Conservation (phyloP, 192 early-diverging fungal species). For the Phlyctochytrium bullatum region DNA sequence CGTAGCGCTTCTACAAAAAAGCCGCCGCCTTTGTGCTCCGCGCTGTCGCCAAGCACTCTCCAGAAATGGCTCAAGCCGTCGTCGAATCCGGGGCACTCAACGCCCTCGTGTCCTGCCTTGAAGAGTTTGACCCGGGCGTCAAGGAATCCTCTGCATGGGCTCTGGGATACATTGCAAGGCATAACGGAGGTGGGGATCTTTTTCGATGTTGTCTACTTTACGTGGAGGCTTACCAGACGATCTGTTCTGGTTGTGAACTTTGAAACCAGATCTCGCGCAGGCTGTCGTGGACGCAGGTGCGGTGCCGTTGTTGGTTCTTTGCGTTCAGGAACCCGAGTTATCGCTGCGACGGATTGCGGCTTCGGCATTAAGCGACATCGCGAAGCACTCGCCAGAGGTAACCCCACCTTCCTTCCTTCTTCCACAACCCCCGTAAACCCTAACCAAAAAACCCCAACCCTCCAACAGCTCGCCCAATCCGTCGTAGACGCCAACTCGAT, state of each 20-base stretch:
- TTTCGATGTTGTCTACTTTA: too few relatives aligned
- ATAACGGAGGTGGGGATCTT: slow-evolving; percentile 51
- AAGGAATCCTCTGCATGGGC: slow-evolving; percentile 62
- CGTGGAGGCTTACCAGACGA: too few relatives aligned
- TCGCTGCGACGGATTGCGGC: slow-evolving; percentile 53
- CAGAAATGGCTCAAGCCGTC: slow-evolving; percentile 52
- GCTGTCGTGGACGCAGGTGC: slow-evolving; percentile 56
- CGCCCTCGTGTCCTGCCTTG: slow-evolving; percentile 52
- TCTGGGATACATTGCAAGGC: slow-evolving; percentile 58
- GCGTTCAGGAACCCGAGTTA: slow-evolving; percentile 57
- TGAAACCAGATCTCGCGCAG: slow-evolving; percentile 46
- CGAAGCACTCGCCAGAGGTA: slow-evolving; percentile 61
- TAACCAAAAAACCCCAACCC: slow-evolving; percentile 15
- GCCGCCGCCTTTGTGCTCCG: slow-evolving; percentile 56
- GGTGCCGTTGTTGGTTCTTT: slow-evolving; percentile 55
- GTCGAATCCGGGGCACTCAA: slow-evolving; percentile 52
- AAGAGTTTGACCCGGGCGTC: slow-evolving; percentile 63
- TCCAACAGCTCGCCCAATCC: slow-evolving; percentile 50
- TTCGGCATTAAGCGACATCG: slow-evolving; percentile 53
- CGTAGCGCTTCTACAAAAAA: slow-evolving; percentile 60
- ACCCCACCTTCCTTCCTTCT: not conserved
- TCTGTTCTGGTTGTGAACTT: not conserved
- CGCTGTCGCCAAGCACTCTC: slow-evolving; percentile 56
- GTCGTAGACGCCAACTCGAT: slow-evolving; percentile 58
- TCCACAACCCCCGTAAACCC: not conserved